Base-by-base conservation (phyloP, 305 asterid genomes). In the Solanum hybrid region DNA sequence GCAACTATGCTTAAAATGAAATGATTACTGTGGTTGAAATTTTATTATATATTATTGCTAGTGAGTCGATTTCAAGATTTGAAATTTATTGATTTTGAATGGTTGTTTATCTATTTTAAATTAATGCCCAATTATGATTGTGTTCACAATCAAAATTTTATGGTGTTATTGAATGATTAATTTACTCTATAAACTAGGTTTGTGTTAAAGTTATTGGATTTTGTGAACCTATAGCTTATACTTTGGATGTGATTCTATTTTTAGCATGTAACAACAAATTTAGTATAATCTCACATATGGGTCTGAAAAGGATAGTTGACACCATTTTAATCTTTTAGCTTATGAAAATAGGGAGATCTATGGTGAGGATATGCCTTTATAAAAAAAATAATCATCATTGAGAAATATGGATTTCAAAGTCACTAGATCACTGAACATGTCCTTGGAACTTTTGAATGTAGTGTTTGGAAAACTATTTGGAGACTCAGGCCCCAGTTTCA, bases 221-320 rank as follows among this genome's bases (percentile, higher is more conserved):
- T 71, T 71, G 34, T 11, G 32, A 71, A 26, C 4, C 13, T 1
- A 2, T 69, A n/a, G 6, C 7, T 69, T 69, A 10, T 22, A 69
- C 75, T 66, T 24, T 10, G 32, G 7, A 19, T 60, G 0, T 22
- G 24, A 3, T 8, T 2, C 24, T 51, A 51, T 8, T 1, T 19
- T 60, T 60, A 64, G 29, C 2, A n/a, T 66, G 27, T 66, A 66
- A 24, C 1, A 64, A 64, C 0, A 22, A 64, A 22, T 22, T 1
- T 22, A 64, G 72, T 64, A 64, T 64, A 22, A 64, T 22, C 5
- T 64, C 2, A 64, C 0, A 2, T 64, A 45, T 14, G 6, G 10
- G 4, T 64, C 0, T 0, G 0, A 0, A 22, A 0, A 22, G 27
- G 26, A 5, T 1, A 0, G 72, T 60, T 5, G 1, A 51, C n/a